Evolutionary conservation across 2,329 filamentous ascomycete genomes (phyloP), one percentile per base, ranked within the genome.

Genomic region (Pseudonectria foliicola): DNA sequence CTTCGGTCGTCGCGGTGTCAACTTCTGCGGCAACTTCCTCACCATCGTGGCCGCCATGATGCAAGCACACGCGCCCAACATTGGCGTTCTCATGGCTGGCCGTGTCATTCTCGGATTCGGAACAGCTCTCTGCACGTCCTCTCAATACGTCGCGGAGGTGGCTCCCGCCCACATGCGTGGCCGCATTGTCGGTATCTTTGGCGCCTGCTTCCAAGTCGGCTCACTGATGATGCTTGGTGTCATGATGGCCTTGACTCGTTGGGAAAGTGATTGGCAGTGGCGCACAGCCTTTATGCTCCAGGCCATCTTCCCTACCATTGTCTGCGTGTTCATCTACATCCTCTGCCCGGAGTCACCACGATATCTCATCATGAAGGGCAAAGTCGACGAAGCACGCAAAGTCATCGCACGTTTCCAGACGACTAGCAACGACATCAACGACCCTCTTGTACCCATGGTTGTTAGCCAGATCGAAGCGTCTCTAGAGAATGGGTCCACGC

Each of bases 251-350:
- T 43, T 50, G 12, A 49, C 46, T 0, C 31, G 40, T 7, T 50
- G 46, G 47, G 38, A 48, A 4, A 50, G 42, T 13, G 39, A 50
- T 13, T 49, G 44, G 46, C 46, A 45, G 24, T 49, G 47, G 47
- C 29, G 46, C 18, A 37, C 37, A 1, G 47, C 47, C 0, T 50
- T 49, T 10, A 39, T 50, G 7, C 40, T 50, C 12, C 47, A 49
- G 13, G 35, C 46, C 6, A 35, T 39, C 13, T 49, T 50, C 33
- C 46, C 47, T 1, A 31, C 27, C 3, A 15, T 50, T 6, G 46
- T 50, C 3, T 50, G 46, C 18, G 12, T 37, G 3, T 35, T 43
- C 8, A 49, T 49, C n/a, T 50, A 48, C 27, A 30, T 43, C 21
- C 31, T 42, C 15, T 50, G 47, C 14, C 47, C 47, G 2, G 46